Conservation (phyloP, 73 alveolate species). For the Paramecium tetraurelia region DNA sequence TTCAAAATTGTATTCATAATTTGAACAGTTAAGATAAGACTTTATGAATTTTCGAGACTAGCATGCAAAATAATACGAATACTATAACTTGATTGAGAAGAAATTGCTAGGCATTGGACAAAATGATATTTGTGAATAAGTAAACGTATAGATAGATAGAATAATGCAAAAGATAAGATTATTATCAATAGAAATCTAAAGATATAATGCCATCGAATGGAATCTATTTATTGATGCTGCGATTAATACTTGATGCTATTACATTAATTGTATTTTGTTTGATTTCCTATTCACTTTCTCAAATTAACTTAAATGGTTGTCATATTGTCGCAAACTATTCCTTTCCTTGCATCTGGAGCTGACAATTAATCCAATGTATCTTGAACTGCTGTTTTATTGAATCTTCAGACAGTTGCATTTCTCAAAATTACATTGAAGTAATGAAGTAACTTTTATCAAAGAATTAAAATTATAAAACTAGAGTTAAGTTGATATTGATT, state of each 20-base stretch:
- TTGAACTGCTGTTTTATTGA: slow-evolving; percentile 53
- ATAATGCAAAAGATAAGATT: slow-evolving; percentile 58
- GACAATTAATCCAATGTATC: slow-evolving; percentile 71
- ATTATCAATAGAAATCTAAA: slow-evolving; percentile 67
- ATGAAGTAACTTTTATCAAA: background rate
- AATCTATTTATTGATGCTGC: slow-evolving; percentile 72
- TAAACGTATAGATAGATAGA: slow-evolving; percentile 47
- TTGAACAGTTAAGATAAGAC: slow-evolving; percentile 47
- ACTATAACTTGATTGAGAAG: slow-evolving; percentile 63
- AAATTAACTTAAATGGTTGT: slow-evolving; percentile 68
- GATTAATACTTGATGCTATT: background rate
- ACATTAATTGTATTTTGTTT: background rate
- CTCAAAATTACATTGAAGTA: background rate
- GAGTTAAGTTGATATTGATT: slow-evolving; percentile 70
- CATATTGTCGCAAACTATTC: slow-evolving; percentile 89
- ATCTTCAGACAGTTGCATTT: background rate
- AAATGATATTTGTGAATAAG: background rate
- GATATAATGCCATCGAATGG: slow-evolving; percentile 77
- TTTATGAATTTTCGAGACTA: slow-evolving; percentile 42
- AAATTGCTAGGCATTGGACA: slow-evolving; percentile 17
- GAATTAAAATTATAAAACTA: too few relatives aligned
- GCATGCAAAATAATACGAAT: slow-evolving; percentile 46
- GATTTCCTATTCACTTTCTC: background rate
- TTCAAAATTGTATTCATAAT: background rate
- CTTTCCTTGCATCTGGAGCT: slow-evolving; percentile 69